Base-by-base conservation (phyloP, 2,329 filamentous ascomycete species). In the Fusarium armeniacum region DNA sequence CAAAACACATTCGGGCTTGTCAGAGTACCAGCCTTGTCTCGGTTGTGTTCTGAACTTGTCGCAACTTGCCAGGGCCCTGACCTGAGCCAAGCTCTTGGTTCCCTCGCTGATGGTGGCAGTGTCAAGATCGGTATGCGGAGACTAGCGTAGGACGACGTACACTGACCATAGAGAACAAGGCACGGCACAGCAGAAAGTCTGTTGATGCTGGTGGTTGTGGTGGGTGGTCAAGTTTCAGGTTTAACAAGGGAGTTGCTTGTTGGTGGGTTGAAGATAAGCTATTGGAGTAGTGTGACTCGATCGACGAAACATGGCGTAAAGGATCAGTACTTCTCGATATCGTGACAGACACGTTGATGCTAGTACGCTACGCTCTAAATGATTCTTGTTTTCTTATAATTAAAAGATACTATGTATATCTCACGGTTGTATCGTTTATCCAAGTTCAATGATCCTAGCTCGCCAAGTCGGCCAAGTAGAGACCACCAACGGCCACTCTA, bases 161-260 rank as follows among this genome's bases (percentile, higher is more conserved):
- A 41, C 18, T 41, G 24, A 16, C 49, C 35, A 52, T 22, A 41
- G 35, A 36, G 15, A 30, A 24, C 18, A 44, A 18, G 24, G 47
- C 24, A 46, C 26, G n/a, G 43, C 43, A 45, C n/a, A 36, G 10
- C 33, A 20, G 13, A 16, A 13, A 41, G 49, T 57, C 49, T 22
- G 24, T 52, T 22, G 49, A 52, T 52, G 49, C 49, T 62, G 61
- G 61, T 71, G 63, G 41, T 50, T 46, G 59, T 73, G 64, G 71
- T 58, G 67, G 46, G 51, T 30, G 64, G 62, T 38, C 53, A 22
- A 35, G 73, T 75, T 75, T 75, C 73, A 75, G 71, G 73, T 73
- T 74, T 68, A 35, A 30, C 62, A 67, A 58, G 63, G 61, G 33
- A 56, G 45, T 13, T 20, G 20, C 15, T 35, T 35, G 36, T 5